A percentile compares a stretch with the other conserved stretches of the same genome.
phyloP scores from a whole-genome alignment of 2,329 filamentous ascomycete species.

The Mycosphaerella sp. region DNA sequence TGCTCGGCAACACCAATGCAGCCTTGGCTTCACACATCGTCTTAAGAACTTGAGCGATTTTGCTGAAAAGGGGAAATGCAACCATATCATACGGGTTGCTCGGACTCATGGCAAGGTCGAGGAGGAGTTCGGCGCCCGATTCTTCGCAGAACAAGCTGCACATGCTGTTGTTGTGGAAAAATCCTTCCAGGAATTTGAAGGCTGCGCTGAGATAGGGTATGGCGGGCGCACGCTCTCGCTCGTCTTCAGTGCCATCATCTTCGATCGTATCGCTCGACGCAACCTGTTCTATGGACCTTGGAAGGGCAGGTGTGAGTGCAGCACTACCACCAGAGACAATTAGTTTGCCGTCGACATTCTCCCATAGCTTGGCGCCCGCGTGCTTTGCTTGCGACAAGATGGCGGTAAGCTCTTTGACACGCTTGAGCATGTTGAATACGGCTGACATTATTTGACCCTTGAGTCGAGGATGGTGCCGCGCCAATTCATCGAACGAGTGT shows the following conservation, averaged over 20 bases:
- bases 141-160: constrained; percentile 68
- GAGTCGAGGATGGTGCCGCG: constrained; percentile 82
- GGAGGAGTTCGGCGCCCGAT: constrained; percentile 73
- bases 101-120: constrained; percentile 77
- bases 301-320: constrained; percentile 12
- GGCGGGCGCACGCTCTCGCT: constrained; percentile 21
- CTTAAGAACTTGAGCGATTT: constrained; percentile 67
- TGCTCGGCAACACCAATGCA: constrained; percentile 71
- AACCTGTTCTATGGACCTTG: neutral
- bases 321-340: constrained; percentile 41
- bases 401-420: constrained; percentile 68
- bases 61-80: constrained; percentile 59
- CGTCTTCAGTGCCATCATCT: constrained; percentile 37
- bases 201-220: constrained; percentile 63
- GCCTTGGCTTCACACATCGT: constrained; percentile 74
- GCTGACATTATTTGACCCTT: constrained; percentile 74
- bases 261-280: neutral
- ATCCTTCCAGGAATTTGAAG: constrained; percentile 69
- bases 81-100: constrained; percentile 70
- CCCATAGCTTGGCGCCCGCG: constrained; percentile 72
- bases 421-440: constrained; percentile 81
- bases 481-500: constrained; percentile 83
- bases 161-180: constrained; percentile 66
- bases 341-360: constrained; percentile 34
- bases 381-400: constrained; percentile 61